phyloP scores from a whole-genome alignment of 179 eudicot species.

The Beta corolliflora region DNA sequence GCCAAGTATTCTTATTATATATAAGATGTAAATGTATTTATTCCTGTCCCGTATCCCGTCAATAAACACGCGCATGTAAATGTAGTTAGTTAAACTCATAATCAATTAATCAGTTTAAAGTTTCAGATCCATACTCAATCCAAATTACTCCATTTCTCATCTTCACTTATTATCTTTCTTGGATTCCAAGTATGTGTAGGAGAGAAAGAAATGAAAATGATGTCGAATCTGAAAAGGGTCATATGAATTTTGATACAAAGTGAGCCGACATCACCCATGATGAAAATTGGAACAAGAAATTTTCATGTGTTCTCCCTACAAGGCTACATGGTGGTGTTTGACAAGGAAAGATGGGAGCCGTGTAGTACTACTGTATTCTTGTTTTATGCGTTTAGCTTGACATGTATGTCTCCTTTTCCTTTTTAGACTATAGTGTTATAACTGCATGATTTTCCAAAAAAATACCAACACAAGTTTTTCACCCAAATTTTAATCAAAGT shows the following conservation, averaged over 20 bases:
- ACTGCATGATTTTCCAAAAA: constrained; percentile 1
- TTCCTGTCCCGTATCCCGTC: too few species aligned
- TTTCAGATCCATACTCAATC: too few species aligned
- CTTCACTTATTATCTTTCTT: not conserved
- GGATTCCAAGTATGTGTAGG: not conserved
- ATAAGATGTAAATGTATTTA: too few species aligned
- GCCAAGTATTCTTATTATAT: too few species aligned
- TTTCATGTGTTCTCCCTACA: not conserved
- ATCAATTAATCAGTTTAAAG: too few species aligned
- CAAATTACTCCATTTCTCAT: not conserved
- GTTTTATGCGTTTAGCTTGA: not conserved
- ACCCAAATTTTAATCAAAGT: not conserved
- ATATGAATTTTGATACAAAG: not conserved
- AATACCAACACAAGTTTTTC: not conserved
- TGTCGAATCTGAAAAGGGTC: not conserved
- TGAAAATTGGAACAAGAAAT: not conserved
- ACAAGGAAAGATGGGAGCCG: constrained; percentile 6
- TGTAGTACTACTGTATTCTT: not conserved
- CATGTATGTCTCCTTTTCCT: constrained; percentile 7
- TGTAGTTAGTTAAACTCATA: too few species aligned
- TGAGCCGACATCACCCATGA: not conserved
- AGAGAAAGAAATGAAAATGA: not conserved
- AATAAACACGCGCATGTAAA: too few species aligned
- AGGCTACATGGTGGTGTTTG: not conserved
- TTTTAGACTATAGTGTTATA: not conserved